phyloP scores from a whole-genome alignment of 176 grass and related monocot species.

The Themeda triandra region DNA sequence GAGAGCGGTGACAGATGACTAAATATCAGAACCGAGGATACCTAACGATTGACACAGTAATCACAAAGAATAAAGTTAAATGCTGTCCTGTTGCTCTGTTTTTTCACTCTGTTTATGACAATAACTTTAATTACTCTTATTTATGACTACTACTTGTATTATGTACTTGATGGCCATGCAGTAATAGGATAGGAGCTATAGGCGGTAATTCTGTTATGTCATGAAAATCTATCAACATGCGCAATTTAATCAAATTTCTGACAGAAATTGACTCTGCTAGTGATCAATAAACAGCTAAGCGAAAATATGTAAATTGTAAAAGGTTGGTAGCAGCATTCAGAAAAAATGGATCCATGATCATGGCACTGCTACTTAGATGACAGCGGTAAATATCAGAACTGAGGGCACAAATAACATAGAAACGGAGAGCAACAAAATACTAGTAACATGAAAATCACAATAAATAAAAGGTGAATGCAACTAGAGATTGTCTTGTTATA shows the following conservation, averaged over 20 bases:
- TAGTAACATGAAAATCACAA: not conserved
- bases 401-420: not conserved
- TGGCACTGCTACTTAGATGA: not conserved
- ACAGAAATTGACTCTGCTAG: not conserved
- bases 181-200: not conserved
- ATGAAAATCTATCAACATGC: not conserved
- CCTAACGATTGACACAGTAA: not conserved
- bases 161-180: not conserved
- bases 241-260: not conserved
- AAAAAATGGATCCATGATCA: not conserved
- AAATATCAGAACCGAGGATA: not conserved
- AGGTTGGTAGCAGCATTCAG: not conserved
- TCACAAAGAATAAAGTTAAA: not conserved
- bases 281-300: not conserved
- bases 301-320: not conserved
- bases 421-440: not conserved
- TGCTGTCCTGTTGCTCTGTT: not conserved
- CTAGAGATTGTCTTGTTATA: not conserved
- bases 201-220: not conserved
- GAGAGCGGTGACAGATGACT: not conserved
- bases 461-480: not conserved
- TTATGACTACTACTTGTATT: too few relatives aligned
- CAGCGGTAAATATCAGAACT: not conserved
- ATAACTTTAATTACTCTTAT: too few relatives aligned
- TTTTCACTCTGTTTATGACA: too few relatives aligned